Conservation (phyloP, 2,329 filamentous ascomycete species). For the Balansia obtecta region DNA sequence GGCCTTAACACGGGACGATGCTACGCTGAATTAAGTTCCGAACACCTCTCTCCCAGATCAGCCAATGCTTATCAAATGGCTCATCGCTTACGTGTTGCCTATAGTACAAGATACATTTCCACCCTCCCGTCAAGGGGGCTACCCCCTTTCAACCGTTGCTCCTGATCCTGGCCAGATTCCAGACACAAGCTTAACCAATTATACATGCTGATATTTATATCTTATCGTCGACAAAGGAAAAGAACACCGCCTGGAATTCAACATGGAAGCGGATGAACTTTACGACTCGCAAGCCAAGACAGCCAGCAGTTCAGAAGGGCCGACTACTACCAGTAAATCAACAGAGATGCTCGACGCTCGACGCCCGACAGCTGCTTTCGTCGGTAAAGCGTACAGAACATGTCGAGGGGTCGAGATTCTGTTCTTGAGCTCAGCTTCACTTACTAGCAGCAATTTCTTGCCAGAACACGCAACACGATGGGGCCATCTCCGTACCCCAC, state of each 20-base stretch:
- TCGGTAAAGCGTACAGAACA: not conserved
- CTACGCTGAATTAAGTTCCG: not conserved
- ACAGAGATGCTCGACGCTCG: not conserved
- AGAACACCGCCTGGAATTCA: not conserved
- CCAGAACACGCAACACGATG: not conserved
- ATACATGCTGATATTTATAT: no score
- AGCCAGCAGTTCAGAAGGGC: not conserved
- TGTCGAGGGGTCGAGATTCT: not conserved
- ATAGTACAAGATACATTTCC: not conserved
- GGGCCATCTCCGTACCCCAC: no score
- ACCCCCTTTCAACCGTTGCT: no score
- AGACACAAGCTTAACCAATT: no score
- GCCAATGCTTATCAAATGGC: not conserved
- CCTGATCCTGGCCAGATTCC: no score
- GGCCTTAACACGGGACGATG: not conserved
- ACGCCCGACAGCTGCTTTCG: not conserved
- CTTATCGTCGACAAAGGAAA: not conserved
- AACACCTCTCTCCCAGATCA: not conserved
- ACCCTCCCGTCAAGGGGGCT: no score
- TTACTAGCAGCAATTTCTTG: not conserved
- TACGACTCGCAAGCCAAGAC: no score
- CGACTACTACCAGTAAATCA: not conserved
- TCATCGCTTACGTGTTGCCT: not conserved
- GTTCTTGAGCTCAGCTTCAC: not conserved
- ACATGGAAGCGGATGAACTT: no score